Evolutionary conservation across 176 grass and related monocot species (phyloP).

Genomic region (Poa pratensis): DNA sequence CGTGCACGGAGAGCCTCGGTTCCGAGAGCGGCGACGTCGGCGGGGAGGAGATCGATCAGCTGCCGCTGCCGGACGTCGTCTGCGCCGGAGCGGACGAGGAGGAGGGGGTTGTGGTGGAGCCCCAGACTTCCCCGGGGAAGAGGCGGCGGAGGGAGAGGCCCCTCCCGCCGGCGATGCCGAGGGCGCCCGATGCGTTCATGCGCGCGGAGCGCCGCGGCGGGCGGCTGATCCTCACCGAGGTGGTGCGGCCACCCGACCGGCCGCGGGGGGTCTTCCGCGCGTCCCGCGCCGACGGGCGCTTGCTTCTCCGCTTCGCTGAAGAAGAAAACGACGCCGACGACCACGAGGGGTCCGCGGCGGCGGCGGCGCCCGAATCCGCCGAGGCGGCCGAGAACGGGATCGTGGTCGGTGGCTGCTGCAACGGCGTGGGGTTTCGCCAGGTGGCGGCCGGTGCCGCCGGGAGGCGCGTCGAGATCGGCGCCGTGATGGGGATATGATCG

Average conservation of each 20-base stretch:
- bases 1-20: conserved; percentile 79
- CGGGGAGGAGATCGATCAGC: conserved; percentile 51
- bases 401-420: not conserved
- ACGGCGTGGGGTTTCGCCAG: conserved; percentile 10
- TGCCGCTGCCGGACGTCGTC: not conserved
- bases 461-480: conserved; percentile 31
- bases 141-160: conserved; percentile 13
- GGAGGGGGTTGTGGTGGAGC: not conserved
- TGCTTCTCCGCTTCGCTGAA: conserved; percentile 52
- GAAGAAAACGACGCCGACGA: not conserved
- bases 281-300: conserved; percentile 56
- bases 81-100: not conserved
- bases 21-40: conserved; percentile 75
- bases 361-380: not conserved
- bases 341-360: not conserved
- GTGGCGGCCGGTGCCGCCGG: conserved; percentile 10
- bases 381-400: not conserved
- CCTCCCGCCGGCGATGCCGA: conserved; percentile 54
- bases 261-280: conserved; percentile 57
- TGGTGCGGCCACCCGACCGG: conserved; percentile 38
- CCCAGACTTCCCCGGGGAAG: not conserved
- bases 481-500: conserved; percentile 41
- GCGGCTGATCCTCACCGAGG: conserved; percentile 69
- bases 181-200: conserved; percentile 53
- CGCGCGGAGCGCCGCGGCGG: conserved; percentile 66